Conservation (phyloP, 2,329 filamentous ascomycete genomes). For the Phoma sp. region DNA sequence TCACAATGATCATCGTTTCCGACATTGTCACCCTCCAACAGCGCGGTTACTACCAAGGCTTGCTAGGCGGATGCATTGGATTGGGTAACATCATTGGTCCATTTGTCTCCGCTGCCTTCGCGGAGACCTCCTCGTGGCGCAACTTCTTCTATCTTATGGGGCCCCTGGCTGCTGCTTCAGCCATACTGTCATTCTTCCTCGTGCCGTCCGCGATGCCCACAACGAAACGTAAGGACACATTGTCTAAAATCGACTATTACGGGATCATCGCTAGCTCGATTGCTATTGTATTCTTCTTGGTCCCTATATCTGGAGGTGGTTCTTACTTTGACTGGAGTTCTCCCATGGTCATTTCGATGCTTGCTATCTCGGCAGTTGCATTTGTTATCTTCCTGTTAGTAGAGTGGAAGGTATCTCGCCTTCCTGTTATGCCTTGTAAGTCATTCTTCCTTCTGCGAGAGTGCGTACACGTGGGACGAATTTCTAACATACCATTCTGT, state of each 20-base stretch:
- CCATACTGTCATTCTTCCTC: too few relatives aligned
- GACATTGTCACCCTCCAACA: constrained; percentile 48
- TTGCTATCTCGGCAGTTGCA: constrained; percentile 58
- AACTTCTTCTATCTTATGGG: constrained; percentile 31
- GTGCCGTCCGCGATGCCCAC: too few relatives aligned
- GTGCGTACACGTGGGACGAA: too few relatives aligned
- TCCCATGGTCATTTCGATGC: constrained; percentile 66
- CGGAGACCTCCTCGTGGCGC: constrained; percentile 30
- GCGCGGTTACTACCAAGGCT: constrained; percentile 49
- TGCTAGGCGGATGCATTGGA: constrained; percentile 36
- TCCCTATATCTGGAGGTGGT: constrained; percentile 69
- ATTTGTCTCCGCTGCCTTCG: constrained; percentile 35
- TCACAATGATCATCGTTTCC: constrained; percentile 49
- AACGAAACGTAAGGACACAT: too few relatives aligned
- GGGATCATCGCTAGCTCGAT: constrained; percentile 64
- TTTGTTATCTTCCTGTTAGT: constrained; percentile 56
- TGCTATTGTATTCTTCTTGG: constrained; percentile 66
- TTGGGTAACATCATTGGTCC: constrained; percentile 35
- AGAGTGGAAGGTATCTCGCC: constrained; percentile 62
- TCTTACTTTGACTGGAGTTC: constrained; percentile 65
- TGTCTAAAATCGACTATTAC: constrained; percentile 61
- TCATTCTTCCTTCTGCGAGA: too few relatives aligned
- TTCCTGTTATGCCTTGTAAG: constrained; percentile 66
- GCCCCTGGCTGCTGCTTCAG: constrained; percentile 24
- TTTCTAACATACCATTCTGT: too few relatives aligned